phyloP scores from a whole-genome alignment of 1,139 yeast species.

The Debaryomyces singareniensis region DNA sequence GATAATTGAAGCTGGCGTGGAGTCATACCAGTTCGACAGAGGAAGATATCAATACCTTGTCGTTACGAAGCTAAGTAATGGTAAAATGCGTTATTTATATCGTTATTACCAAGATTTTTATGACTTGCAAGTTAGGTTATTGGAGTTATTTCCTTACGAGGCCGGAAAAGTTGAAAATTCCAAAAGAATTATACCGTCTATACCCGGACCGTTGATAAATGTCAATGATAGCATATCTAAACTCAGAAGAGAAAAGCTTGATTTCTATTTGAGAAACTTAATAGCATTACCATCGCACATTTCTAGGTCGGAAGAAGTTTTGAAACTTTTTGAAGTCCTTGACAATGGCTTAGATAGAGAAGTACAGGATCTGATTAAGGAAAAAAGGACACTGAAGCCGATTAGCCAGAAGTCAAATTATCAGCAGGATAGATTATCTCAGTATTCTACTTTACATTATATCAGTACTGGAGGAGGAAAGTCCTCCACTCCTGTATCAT shows the following conservation, averaged over 20 bases:
- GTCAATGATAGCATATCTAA: slow-evolving; percentile 86
- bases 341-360: slow-evolving; percentile 57
- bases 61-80: slow-evolving; percentile 62
- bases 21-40: slow-evolving; percentile 73
- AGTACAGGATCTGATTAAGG: slow-evolving; percentile 15
- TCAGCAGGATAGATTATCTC: slow-evolving; percentile 39
- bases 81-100: slow-evolving; percentile 65
- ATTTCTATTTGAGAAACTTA: slow-evolving; percentile 72
- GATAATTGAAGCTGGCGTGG: slow-evolving; percentile 65
- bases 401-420: slow-evolving; percentile 36
- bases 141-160: slow-evolving; percentile 84
- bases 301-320: slow-evolving; percentile 63
- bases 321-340: slow-evolving; percentile 61
- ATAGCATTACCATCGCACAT: slow-evolving; percentile 73
- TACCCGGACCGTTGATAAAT: slow-evolving; percentile 93
- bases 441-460: slow-evolving; percentile 28
- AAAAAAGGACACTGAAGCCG: slow-evolving; percentile 30
- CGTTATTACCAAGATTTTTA: slow-evolving; percentile 95
- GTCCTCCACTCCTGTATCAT: slow-evolving; percentile 24
- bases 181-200: slow-evolving; percentile 77
- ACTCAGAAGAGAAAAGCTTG: slow-evolving; percentile 78
- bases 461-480: slow-evolving; percentile 10
- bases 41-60: slow-evolving; percentile 89
- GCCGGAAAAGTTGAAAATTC: slow-evolving; percentile 81
- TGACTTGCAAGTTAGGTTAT: slow-evolving; percentile 79